A percentile compares a stretch with the other conserved stretches of the same genome.
Conservation (phyloP, 148 eudicot genomes). For the Pharnaceum exiguum region DNA sequence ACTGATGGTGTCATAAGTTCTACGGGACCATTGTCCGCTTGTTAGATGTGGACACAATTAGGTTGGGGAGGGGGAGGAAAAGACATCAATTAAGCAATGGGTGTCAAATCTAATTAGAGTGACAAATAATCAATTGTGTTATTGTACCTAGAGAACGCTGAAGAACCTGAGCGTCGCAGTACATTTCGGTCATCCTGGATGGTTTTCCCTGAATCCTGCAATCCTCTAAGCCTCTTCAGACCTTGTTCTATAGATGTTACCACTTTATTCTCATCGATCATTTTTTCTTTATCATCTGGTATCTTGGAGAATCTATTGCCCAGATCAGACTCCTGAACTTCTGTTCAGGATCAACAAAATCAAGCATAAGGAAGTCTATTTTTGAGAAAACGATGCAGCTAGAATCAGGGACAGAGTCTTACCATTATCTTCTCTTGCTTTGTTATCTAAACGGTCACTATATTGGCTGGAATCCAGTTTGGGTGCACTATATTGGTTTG, state of each 20-base stretch:
- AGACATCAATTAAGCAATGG: too few species aligned
- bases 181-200: slow-evolving; percentile 35
- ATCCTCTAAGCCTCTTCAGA: slow-evolving; percentile 35
- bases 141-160: slow-evolving; percentile 47
- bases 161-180: slow-evolving; percentile 37
- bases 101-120: too few species aligned
- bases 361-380: not conserved
- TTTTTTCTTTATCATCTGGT: slow-evolving; percentile 13
- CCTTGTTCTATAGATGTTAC: slow-evolving; percentile 21
- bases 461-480: slow-evolving; percentile 11
- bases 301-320: slow-evolving; percentile 15
- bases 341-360: slow-evolving; percentile 11
- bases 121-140: not conserved
- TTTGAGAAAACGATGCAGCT: not conserved
- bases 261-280: slow-evolving; percentile 15
- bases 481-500: slow-evolving; percentile 11
- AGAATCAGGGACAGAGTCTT: slow-evolving; percentile 7
- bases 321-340: slow-evolving; percentile 16
- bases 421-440: slow-evolving; percentile 2
- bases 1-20: too few species aligned
- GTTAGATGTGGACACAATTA: too few species aligned
- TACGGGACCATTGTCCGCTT: too few species aligned
- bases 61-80: too few species aligned
- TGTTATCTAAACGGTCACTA: slow-evolving; percentile 9
- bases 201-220: slow-evolving; percentile 20